Percentiles rank a stretch among this genome's conserved stretches.
Conservation (phyloP, 352 stramenopile genomes). For the Halophytophthora polymorphica region DNA sequence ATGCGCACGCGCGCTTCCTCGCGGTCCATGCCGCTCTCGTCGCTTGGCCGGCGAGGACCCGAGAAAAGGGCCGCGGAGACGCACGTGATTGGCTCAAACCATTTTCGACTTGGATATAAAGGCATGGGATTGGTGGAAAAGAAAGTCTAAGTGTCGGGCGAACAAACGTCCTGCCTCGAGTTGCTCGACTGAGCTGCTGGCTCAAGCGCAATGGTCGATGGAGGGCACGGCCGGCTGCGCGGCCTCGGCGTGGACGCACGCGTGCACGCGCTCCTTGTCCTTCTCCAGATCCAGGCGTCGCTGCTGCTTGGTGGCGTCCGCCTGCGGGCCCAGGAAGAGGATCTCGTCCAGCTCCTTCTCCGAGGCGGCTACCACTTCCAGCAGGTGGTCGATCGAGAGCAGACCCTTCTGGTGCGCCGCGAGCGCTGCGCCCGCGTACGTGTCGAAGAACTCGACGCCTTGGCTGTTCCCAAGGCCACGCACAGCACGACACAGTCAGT, state of each 20-base stretch:
- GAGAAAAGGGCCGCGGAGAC: neutral
- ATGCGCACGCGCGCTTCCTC: slow-evolving; percentile 50
- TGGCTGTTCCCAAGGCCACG: slow-evolving; percentile 26
- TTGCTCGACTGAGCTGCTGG: neutral
- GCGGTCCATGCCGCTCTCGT: slow-evolving; percentile 22
- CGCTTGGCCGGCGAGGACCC: neutral
- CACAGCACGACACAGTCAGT: neutral
- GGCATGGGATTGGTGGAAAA: slow-evolving; percentile 22
- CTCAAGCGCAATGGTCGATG: neutral
- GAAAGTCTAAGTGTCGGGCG: neutral
- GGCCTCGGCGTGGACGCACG: slow-evolving; percentile 9
- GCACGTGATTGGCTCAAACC: slow-evolving; percentile 1
- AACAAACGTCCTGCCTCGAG: slow-evolving; percentile 1
- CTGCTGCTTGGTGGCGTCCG: slow-evolving; percentile 32
- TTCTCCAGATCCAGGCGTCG: slow-evolving; percentile 36
- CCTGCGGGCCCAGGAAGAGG: slow-evolving; percentile 42
- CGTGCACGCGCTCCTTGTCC: slow-evolving; percentile 36
- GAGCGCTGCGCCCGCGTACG: slow-evolving; percentile 61
- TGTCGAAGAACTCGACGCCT: slow-evolving; percentile 73
- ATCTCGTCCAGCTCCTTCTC: slow-evolving; percentile 49
- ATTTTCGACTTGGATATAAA: neutral
- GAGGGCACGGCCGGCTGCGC: neutral
- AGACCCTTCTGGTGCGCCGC: slow-evolving; percentile 56
- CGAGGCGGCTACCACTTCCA: slow-evolving; percentile 33
- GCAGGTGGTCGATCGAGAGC: slow-evolving; percentile 47